A percentile compares a stretch with the other conserved stretches of the same genome.
These are phyloP conservation scores for Mycena belliarum DNA, from an alignment of 768 basidiomycete species.

Conservation along the genomic window DNA sequence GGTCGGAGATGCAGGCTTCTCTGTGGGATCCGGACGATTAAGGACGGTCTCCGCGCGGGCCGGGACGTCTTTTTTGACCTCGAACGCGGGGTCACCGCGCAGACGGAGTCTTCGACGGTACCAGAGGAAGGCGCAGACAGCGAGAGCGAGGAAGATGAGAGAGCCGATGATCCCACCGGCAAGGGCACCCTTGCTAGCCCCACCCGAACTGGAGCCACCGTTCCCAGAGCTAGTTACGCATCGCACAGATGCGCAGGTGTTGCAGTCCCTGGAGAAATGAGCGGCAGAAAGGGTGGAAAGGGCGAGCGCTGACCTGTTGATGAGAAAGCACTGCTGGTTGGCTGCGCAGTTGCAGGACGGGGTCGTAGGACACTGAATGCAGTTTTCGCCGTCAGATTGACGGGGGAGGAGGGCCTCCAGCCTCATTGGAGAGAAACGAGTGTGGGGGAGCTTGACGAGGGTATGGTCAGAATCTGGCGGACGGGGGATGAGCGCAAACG, in stretches of 20 bases:
- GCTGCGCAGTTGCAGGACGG: constrained; percentile 56
- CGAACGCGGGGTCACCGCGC: constrained; percentile 36
- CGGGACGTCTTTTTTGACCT: constrained; percentile 60
- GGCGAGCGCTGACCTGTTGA: constrained; percentile 48
- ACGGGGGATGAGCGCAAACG: neutral
- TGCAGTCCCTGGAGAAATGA: constrained; percentile 52
- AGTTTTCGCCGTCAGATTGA: constrained; percentile 2
- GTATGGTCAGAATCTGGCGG: neutral
- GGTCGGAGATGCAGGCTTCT: constrained; percentile 48
- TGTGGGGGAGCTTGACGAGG: constrained; percentile 25
- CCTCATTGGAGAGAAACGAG: constrained; percentile 25
- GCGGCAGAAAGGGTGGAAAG: neutral
- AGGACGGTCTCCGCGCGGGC: constrained; percentile 78
- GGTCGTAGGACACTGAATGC: constrained; percentile 28
- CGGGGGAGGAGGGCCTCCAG: constrained; percentile 23
- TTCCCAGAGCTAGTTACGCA: constrained; percentile 45
- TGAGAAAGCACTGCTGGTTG: constrained; percentile 59
- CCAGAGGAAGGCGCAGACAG: constrained; percentile 55
- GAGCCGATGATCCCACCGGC: constrained; percentile 73
- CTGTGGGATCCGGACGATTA: constrained; percentile 79
- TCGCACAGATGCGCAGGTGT: constrained; percentile 49
- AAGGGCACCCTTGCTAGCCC: constrained; percentile 67
- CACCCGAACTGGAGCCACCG: constrained; percentile 30
- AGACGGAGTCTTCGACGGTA: constrained; percentile 61
- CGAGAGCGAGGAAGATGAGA: constrained; percentile 57